Evolutionary conservation across 2,329 filamentous ascomycete species (phyloP).

Genomic region (Endoconidiophora polonica): DNA sequence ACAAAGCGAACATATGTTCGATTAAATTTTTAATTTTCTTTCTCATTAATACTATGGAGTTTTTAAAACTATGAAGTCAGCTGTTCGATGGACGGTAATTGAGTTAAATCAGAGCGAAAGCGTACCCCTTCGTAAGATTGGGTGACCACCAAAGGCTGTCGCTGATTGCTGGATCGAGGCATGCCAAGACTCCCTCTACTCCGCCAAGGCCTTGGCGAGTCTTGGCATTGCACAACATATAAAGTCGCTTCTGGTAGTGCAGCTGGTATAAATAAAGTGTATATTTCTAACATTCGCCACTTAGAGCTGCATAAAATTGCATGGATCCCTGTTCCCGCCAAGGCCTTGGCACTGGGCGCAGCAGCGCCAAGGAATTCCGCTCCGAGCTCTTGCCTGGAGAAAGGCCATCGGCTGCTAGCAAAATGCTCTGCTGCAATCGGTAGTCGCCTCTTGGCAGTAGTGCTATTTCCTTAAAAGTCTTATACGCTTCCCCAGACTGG

Average conservation of each 20-base stretch:
- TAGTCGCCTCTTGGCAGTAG: conserved; percentile 8
- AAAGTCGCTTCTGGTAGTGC: conserved; percentile 1
- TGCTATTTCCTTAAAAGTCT: conserved; percentile 11
- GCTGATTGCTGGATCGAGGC: conserved; percentile 6
- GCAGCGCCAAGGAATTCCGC: conserved; percentile 13
- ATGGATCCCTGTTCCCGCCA: conserved; percentile 9
- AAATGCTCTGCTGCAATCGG: background rate
- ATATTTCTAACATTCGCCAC: conserved; percentile 1
- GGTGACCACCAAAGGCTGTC: background rate
- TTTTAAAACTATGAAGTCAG: background rate
- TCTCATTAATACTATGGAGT: no score
- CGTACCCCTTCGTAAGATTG: background rate
- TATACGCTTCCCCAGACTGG: conserved; percentile 11
- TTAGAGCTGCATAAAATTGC: background rate
- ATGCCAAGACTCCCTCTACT: conserved; percentile 9
- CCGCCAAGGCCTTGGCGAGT: conserved; percentile 7
- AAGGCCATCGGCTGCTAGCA: background rate
- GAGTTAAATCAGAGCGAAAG: background rate
- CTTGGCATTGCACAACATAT: conserved; percentile 7
- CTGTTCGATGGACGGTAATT: background rate
- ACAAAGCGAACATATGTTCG: no score
- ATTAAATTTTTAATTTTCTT: no score
- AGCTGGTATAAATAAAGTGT: no score
- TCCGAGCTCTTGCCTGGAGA: conserved; percentile 7
- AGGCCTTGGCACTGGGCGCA: conserved; percentile 13